Conservation (phyloP, 225 moss, liverwort and hornwort genomes). For the Bryum argenteum region DNA sequence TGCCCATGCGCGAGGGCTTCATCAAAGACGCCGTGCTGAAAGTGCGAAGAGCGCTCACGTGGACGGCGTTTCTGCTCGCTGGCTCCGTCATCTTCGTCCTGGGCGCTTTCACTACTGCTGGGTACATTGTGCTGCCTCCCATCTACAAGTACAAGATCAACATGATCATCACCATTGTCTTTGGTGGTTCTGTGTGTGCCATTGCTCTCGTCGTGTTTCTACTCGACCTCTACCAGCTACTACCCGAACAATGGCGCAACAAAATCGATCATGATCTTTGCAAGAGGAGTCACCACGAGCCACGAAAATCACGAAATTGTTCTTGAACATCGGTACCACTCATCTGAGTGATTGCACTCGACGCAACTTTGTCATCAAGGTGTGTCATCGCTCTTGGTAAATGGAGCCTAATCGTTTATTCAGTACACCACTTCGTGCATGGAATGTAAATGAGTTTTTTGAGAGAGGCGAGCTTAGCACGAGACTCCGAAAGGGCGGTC, state of each 20-base stretch:
- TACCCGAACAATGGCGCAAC: constrained; percentile 44
- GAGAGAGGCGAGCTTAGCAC: too few species aligned
- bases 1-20: constrained; percentile 50
- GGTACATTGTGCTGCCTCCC: constrained; percentile 51
- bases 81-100: constrained; percentile 50
- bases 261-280: constrained; percentile 21
- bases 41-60: constrained; percentile 43
- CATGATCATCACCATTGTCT: constrained; percentile 39
- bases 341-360: too few species aligned
- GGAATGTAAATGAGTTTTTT: too few species aligned
- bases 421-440: too few species aligned
- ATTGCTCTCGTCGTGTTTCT: constrained; percentile 42
- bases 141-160: constrained; percentile 35
- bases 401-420: too few species aligned
- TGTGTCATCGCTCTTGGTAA: too few species aligned
- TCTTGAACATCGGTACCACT: too few species aligned
- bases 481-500: too few species aligned
- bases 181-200: constrained; percentile 45
- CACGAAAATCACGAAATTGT: too few species aligned
- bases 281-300: background rate
- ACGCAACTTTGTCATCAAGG: too few species aligned
- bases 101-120: constrained; percentile 53
- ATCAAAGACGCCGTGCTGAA: constrained; percentile 56
- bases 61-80: constrained; percentile 51
- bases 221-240: constrained; percentile 46